phyloP scores from a whole-genome alignment of 768 basidiomycete species.

The Kwoniella mangroviensis region DNA sequence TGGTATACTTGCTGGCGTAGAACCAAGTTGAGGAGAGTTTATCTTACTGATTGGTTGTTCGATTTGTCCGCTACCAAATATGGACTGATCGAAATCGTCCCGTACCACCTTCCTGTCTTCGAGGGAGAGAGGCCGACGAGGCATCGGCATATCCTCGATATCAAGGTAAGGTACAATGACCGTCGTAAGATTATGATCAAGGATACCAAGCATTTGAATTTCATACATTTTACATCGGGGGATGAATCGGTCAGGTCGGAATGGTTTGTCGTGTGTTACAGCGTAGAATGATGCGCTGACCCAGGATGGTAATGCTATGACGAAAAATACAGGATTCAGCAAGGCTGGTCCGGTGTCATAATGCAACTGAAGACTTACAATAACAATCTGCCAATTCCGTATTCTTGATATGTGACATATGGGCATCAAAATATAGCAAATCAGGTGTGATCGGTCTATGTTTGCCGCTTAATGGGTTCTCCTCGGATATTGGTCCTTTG shows the following conservation, averaged over 20 bases:
- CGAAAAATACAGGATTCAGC: slow-evolving; percentile 7
- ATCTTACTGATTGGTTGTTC: slow-evolving; percentile 6
- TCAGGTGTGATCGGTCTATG: slow-evolving; percentile 60
- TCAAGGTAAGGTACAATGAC: slow-evolving; percentile 73
- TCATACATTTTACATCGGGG: slow-evolving; percentile 97
- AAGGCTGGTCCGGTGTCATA: background rate
- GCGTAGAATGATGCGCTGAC: slow-evolving; percentile 60
- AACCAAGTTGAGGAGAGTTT: slow-evolving; percentile 11
- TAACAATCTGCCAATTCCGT: slow-evolving; percentile 50
- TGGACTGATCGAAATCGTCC: slow-evolving; percentile 47
- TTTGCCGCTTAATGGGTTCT: slow-evolving; percentile 13
- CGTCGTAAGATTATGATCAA: slow-evolving; percentile 88
- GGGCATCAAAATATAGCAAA: slow-evolving; percentile 55
- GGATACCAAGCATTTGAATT: slow-evolving; percentile 88
- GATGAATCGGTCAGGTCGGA: slow-evolving; percentile 71
- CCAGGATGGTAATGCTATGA: slow-evolving; percentile 60
- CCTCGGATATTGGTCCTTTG: slow-evolving; percentile 56
- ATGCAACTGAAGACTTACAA: slow-evolving; percentile 37
- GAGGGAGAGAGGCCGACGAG: slow-evolving; percentile 22
- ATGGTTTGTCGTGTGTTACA: slow-evolving; percentile 60
- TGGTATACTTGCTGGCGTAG: slow-evolving; percentile 25
- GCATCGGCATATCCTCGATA: slow-evolving; percentile 32
- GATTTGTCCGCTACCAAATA: slow-evolving; percentile 32
- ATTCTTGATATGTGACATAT: slow-evolving; percentile 31
- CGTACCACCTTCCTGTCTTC: slow-evolving; percentile 38